A percentile compares a stretch with the other conserved stretches of the same genome.
Conservation (phyloP, 1,139 yeast species). For the Diutina scorzettiae region DNA sequence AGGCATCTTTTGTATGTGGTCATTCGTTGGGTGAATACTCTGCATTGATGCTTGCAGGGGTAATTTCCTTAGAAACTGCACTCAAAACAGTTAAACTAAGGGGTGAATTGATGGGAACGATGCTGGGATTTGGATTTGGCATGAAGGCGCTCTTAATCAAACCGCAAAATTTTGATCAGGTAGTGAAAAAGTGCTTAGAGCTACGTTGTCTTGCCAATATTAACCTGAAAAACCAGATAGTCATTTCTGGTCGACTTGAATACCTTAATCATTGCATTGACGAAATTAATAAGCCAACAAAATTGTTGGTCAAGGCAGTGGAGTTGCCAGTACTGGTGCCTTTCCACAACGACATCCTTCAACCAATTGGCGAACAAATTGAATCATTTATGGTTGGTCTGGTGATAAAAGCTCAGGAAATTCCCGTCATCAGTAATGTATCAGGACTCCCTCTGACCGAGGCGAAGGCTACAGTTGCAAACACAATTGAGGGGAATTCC, state of each 20-base stretch:
- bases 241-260: slow-evolving; percentile 9
- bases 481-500: not conserved
- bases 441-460: not conserved
- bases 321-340: slow-evolving; percentile 40
- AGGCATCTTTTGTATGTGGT: not conserved
- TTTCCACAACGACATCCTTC: slow-evolving; percentile 34
- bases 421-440: not conserved
- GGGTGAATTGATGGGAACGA: not conserved
- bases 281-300: slow-evolving; percentile 9
- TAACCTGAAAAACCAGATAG: slow-evolving; percentile 15
- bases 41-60: not conserved
- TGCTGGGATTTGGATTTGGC: slow-evolving; percentile 13
- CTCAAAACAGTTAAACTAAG: not conserved
- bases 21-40: slow-evolving; percentile 3
- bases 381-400: not conserved
- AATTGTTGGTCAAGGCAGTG: slow-evolving; percentile 16
- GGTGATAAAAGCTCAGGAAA: not conserved
- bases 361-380: slow-evolving; percentile 17
- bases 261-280: slow-evolving; percentile 8
- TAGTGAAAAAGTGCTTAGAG: slow-evolving; percentile 6
- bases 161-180: slow-evolving; percentile 12
- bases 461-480: not conserved
- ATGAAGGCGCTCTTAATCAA: slow-evolving; percentile 27
- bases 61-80: not conserved
- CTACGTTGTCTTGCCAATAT: slow-evolving; percentile 26